A percentile compares a stretch with the other conserved stretches of the same genome.
These are phyloP conservation scores for Entonaema liquescens DNA, from an alignment of 495 filamentous ascomycete genomes.

Conservation along the genomic window DNA sequence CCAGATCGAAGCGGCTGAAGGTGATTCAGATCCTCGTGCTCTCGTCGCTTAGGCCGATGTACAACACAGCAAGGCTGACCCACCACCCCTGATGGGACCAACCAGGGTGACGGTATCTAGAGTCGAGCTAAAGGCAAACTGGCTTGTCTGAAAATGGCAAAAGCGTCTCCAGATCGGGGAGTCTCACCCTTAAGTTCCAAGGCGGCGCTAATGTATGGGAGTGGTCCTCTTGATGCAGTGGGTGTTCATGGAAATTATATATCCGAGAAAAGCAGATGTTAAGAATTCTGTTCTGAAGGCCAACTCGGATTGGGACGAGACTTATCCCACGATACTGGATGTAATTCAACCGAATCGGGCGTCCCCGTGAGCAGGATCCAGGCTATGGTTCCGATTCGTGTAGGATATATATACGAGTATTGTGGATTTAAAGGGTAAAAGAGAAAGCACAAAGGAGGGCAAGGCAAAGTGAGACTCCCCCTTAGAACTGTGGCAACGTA, in stretches of 20 bases:
- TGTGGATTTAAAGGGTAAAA: conserved; percentile 1
- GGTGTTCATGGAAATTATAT: conserved; percentile 29
- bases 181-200: conserved; percentile 27
- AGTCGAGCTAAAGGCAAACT: conserved; percentile 27
- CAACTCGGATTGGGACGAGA: not conserved
- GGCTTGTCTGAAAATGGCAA: conserved; percentile 37
- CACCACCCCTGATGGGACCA: conserved; percentile 26
- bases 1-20: conserved; percentile 23
- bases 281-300: conserved; percentile 3
- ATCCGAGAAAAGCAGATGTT: conserved; percentile 19
- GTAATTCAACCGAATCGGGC: conserved; percentile 17
- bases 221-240: conserved; percentile 6
- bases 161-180: conserved; percentile 36
- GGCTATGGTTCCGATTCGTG: not conserved
- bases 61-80: conserved; percentile 30
- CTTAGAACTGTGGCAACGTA: conserved; percentile 14
- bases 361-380: conserved; percentile 4
- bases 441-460: conserved; percentile 1
- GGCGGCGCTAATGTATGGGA: conserved; percentile 29
- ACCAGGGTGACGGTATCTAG: conserved; percentile 17
- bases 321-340: not conserved
- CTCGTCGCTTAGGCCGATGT: conserved; percentile 24
- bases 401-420: conserved; percentile 1
- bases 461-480: conserved; percentile 12
- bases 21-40: conserved; percentile 21